A percentile compares a stretch with the other conserved stretches of the same genome.
phyloP scores from a whole-genome alignment of 176 grass and related monocot species.

The Alloteropsis semialata region DNA sequence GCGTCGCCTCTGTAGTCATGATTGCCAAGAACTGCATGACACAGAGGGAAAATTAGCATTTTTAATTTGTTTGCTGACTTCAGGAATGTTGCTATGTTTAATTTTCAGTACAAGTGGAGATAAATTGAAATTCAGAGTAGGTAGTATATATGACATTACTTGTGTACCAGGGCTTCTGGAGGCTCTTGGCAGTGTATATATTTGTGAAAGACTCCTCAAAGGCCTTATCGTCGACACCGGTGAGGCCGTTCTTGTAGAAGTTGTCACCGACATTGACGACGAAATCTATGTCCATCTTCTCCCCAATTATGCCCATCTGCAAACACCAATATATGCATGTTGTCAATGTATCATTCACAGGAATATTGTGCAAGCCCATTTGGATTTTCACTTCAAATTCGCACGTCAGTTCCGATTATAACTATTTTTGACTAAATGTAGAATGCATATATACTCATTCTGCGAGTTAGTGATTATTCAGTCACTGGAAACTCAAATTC shows the following conservation, averaged over 20 bases:
- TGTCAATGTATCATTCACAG: neutral
- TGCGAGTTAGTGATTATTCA: neutral
- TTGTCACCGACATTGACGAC: conserved; percentile 72
- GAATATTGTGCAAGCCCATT: neutral
- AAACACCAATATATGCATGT: neutral
- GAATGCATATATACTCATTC: neutral
- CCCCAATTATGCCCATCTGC: conserved; percentile 61
- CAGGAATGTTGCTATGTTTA: neutral
- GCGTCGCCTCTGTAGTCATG: conserved; percentile 74
- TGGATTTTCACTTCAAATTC: neutral
- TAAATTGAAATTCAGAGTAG: neutral
- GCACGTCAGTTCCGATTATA: neutral
- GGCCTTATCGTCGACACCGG: conserved; percentile 38
- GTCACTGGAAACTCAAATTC: neutral
- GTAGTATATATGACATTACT: conserved; percentile 27
- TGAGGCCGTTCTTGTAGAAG: conserved; percentile 62
- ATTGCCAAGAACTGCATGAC: conserved; percentile 66
- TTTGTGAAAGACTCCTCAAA: conserved; percentile 71
- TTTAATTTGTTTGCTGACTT: neutral
- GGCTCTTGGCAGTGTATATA: conserved; percentile 65
- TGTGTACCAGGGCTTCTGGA: conserved; percentile 69
- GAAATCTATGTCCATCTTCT: conserved; percentile 59
- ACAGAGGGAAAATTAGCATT: neutral
- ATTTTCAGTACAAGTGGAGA: neutral
- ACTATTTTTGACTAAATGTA: neutral